These are phyloP conservation scores for Wickerhamiella sorbophila DNA, from an alignment of 805 yeast genomes.

Conservation along the genomic window DNA sequence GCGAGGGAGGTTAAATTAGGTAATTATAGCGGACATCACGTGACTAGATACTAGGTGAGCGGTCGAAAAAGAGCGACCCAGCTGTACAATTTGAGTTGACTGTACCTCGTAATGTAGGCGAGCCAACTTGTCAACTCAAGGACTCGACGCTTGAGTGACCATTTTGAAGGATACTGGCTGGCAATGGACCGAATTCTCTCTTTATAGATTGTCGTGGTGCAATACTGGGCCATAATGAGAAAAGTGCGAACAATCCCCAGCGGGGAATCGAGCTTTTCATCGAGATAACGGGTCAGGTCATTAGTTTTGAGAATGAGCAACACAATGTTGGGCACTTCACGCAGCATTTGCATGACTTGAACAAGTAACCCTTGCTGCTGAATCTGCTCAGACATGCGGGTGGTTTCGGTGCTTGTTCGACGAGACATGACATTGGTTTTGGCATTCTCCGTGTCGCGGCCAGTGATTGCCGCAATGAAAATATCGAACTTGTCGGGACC, in stretches of 20 bases:
- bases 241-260: conserved; percentile 81
- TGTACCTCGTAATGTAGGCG: not conserved
- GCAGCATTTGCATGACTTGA: conserved; percentile 64
- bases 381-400: conserved; percentile 49
- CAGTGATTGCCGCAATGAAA: conserved; percentile 89
- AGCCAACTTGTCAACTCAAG: not conserved
- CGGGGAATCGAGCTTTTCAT: conserved; percentile 68
- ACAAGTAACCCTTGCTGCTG: conserved; percentile 44
- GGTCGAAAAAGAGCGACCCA: conserved; percentile 2
- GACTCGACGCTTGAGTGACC: conserved; percentile 2
- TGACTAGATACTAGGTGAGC: no score
- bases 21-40: no score
- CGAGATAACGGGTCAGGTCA: conserved; percentile 79
- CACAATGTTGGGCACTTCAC: conserved; percentile 73
- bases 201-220: conserved; percentile 65
- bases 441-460: conserved; percentile 73
- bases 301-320: conserved; percentile 81
- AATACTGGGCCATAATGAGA: conserved; percentile 76
- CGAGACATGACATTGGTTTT: conserved; percentile 40
- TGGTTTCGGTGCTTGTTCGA: conserved; percentile 50
- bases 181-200: conserved; percentile 39
- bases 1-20: no score
- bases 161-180: conserved; percentile 5
- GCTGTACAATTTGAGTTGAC: not conserved
- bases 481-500: conserved; percentile 64